Conservation (phyloP, 208 protist genomes). For the Leptomonas seymouri region DNA sequence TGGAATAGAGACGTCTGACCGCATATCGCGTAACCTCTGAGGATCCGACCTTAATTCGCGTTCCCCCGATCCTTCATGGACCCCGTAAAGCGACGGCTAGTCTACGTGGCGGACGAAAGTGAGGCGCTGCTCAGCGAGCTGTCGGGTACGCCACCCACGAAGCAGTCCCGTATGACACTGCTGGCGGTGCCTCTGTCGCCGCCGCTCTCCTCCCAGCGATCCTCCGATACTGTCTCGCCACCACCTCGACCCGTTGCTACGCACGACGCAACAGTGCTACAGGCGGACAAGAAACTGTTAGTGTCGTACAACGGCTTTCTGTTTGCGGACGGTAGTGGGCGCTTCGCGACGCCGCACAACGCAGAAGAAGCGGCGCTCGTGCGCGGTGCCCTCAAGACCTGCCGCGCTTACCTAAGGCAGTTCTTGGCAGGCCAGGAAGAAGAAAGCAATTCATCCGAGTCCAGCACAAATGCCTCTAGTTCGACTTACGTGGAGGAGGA, state of each 20-base stretch:
- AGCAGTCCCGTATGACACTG: slow-evolving; percentile 47
- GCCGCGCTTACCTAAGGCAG: slow-evolving; percentile 40
- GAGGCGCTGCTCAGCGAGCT: slow-evolving; percentile 49
- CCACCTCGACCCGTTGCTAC: slow-evolving; percentile 13
- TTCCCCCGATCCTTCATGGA: slow-evolving; percentile 23
- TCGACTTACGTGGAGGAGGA: slow-evolving; percentile 35
- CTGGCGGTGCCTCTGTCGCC: slow-evolving; percentile 49
- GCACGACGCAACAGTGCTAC: neutral
- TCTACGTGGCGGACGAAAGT: slow-evolving; percentile 80
- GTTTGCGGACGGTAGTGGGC: slow-evolving; percentile 62
- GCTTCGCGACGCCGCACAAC: slow-evolving; percentile 45
- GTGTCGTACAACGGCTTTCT: slow-evolving; percentile 76
- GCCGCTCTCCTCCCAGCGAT: slow-evolving; percentile 19
- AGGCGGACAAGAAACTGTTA: slow-evolving; percentile 41
- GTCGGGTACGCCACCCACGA: slow-evolving; percentile 53
- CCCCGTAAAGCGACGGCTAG: slow-evolving; percentile 58
- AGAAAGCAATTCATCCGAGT: slow-evolving; percentile 12
- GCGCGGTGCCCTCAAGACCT: slow-evolving; percentile 46
- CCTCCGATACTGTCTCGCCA: slow-evolving; percentile 10
- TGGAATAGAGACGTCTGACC: neutral
- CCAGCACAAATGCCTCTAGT: slow-evolving; percentile 29
- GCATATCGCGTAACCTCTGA: neutral
- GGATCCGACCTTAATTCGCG: neutral
- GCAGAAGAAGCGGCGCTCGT: slow-evolving; percentile 40
- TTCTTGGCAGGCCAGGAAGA: slow-evolving; percentile 17